A percentile compares a stretch with the other conserved stretches of the same genome.
Evolutionary conservation across 2,329 filamentous ascomycete genomes (phyloP).

Genomic region (Whalleya microplaca): DNA sequence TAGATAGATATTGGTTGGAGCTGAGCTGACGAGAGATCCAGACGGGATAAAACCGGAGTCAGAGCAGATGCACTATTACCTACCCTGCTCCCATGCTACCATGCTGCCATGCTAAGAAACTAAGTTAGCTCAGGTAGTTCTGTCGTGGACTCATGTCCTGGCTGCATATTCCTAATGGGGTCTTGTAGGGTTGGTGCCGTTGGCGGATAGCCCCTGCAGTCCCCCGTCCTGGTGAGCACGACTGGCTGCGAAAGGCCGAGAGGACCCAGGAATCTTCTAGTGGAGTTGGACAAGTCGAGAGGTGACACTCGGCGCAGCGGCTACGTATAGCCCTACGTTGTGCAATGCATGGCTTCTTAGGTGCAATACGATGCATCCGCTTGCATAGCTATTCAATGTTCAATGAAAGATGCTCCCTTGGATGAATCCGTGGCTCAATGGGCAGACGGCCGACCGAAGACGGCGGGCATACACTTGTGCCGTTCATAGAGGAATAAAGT

Average conservation of each 20-base stretch:
- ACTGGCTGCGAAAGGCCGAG: conserved; percentile 8
- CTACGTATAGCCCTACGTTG: background rate
- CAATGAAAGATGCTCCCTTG: background rate
- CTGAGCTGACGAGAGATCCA: conserved; percentile 24
- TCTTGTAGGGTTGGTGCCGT: conserved; percentile 4
- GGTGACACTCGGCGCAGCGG: conserved; percentile 2
- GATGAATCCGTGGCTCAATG: background rate
- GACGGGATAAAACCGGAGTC: conserved; percentile 9
- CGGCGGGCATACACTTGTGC: background rate
- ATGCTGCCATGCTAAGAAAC: background rate
- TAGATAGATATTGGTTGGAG: conserved; percentile 22
- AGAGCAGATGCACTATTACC: conserved; percentile 8
- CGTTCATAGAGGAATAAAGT: background rate
- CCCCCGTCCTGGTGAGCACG: background rate
- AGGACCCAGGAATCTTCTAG: conserved; percentile 19
- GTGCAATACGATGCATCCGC: background rate
- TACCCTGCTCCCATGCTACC: conserved; percentile 10
- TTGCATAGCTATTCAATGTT: background rate
- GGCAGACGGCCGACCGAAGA: background rate
- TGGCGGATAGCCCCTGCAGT: conserved; percentile 4
- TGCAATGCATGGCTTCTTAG: background rate
- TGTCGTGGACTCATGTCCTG: conserved; percentile 2
- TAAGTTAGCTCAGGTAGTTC: background rate
- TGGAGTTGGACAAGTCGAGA: conserved; percentile 13
- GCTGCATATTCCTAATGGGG: conserved; percentile 13